Percentiles rank a stretch among this genome's conserved stretches.
These are phyloP conservation scores for Eucalyptus erythrocorys DNA, from an alignment of 345 rosid species.

Conservation along the genomic window DNA sequence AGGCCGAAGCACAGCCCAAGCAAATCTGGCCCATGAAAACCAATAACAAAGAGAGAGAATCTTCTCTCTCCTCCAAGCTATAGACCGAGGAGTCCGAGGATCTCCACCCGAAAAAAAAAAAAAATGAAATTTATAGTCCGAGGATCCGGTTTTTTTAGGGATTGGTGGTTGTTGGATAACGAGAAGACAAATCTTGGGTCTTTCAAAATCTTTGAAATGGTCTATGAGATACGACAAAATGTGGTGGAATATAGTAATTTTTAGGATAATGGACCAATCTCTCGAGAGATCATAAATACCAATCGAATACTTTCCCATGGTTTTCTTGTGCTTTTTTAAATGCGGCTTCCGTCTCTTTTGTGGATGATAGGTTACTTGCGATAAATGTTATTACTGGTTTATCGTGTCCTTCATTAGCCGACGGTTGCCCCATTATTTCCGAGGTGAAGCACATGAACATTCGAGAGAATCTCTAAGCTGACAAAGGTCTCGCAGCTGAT, in stretches of 20 bases:
- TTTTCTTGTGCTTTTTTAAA: not conserved
- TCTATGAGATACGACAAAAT: not conserved
- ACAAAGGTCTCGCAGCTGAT: not conserved
- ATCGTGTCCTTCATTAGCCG: not conserved
- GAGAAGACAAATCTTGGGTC: not conserved
- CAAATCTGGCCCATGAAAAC: not conserved
- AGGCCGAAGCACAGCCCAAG: not conserved
- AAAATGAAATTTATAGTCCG: not conserved
- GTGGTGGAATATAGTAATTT: rapidly evolving
- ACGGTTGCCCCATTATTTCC: not conserved
- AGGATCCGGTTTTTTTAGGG: not conserved
- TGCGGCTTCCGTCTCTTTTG: not conserved
- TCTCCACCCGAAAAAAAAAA: not conserved
- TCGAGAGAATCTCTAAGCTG: not conserved
- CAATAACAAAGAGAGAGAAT: not conserved
- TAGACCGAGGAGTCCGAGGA: not conserved
- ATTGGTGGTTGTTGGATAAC: not conserved
- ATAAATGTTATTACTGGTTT: not conserved
- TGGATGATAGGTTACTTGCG: not conserved
- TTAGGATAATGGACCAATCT: rapidly evolving
- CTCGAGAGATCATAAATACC: rapidly evolving
- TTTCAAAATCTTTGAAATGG: not conserved
- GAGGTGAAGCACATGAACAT: not conserved
- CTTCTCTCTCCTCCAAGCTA: not conserved
- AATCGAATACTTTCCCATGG: rapidly evolving